Evolutionary conservation across 306 rosid species (phyloP).

Genomic region (Crataegus laevigata): DNA sequence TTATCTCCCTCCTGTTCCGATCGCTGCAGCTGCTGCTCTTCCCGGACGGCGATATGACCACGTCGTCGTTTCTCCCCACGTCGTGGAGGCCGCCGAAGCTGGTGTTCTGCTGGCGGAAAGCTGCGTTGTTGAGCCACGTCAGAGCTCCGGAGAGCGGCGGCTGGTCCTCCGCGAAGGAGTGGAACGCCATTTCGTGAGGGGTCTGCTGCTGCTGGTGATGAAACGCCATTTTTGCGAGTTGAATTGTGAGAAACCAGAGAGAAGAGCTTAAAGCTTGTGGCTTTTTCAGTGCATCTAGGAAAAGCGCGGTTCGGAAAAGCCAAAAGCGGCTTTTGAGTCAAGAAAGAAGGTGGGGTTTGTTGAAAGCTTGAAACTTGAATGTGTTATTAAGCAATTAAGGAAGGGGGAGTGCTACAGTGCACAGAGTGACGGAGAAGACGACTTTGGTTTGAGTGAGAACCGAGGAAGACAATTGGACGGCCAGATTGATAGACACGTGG

Average conservation of each 20-base stretch:
- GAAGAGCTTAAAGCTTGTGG: not conserved
- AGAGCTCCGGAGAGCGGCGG: conserved; percentile 26
- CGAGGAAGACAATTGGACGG: conserved; percentile 2
- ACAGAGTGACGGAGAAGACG: not conserved
- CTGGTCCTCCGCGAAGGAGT: conserved; percentile 34
- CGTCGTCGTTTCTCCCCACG: conserved; percentile 17
- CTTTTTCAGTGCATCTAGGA: not conserved
- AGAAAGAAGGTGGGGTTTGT: not conserved
- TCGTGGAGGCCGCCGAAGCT: conserved; percentile 27
- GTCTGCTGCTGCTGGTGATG: conserved; percentile 28
- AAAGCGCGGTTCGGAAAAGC: not conserved
- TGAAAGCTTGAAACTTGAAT: not conserved
- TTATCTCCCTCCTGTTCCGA: conserved; percentile 15
- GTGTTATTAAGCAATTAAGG: not conserved
- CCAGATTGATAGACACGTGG: not conserved
- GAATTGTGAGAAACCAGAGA: not conserved
- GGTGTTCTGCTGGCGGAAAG: conserved; percentile 40
- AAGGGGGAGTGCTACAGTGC: not conserved
- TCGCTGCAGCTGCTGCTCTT: conserved; percentile 22
- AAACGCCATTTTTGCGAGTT: conserved; percentile 42
- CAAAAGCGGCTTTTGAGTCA: not conserved
- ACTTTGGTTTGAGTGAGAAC: conserved; percentile 10
- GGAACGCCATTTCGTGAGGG: conserved; percentile 47
- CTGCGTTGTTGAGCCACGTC: conserved; percentile 52
- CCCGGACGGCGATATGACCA: conserved; percentile 6